A percentile compares a stretch with the other conserved stretches of the same genome.
Evolutionary conservation across 169 alveolate species (phyloP).

Genomic region (Plasmodium vivax): DNA sequence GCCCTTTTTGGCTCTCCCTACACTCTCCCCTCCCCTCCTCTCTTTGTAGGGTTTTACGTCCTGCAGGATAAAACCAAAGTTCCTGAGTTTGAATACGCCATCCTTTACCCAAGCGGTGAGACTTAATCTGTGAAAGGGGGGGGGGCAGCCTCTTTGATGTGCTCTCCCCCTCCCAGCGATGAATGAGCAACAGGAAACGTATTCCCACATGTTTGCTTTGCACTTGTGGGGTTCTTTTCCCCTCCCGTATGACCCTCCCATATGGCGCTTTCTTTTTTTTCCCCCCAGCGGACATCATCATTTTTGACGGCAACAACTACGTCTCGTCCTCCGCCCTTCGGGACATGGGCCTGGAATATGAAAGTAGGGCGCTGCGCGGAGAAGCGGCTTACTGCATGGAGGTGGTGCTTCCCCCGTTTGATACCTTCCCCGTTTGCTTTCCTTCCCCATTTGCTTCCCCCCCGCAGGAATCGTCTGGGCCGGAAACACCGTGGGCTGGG

Average conservation of each 20-base stretch:
- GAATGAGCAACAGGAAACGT: not conserved
- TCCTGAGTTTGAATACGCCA: constrained; percentile 55
- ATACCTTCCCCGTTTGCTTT: not conserved
- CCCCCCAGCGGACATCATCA: constrained; percentile 27
- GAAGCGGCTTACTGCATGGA: not conserved
- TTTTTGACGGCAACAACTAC: constrained; percentile 55
- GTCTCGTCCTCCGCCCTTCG: constrained; percentile 48
- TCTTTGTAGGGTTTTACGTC: constrained; percentile 21
- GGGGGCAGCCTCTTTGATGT: not conserved
- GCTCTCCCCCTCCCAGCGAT: not conserved
- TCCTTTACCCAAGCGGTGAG: constrained; percentile 36
- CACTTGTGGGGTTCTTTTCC: not conserved
- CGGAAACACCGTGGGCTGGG: constrained; percentile 36
- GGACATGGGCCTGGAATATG: constrained; percentile 37
- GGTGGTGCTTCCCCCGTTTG: no score
- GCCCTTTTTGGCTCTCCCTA: not conserved
- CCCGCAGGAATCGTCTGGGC: constrained; percentile 65
- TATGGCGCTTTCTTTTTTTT: not conserved
- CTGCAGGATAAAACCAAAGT: not conserved
- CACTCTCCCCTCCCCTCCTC: not conserved
- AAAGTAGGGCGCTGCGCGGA: constrained; percentile 4
- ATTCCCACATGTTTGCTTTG: not conserved
- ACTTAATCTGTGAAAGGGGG: not conserved
- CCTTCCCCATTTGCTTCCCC: not conserved
- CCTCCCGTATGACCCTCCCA: not conserved